Evolutionary conservation across 192 early-diverging fungal species (phyloP), one percentile per base, ranked within the genome.

Genomic region (Mortierella claussenii): DNA sequence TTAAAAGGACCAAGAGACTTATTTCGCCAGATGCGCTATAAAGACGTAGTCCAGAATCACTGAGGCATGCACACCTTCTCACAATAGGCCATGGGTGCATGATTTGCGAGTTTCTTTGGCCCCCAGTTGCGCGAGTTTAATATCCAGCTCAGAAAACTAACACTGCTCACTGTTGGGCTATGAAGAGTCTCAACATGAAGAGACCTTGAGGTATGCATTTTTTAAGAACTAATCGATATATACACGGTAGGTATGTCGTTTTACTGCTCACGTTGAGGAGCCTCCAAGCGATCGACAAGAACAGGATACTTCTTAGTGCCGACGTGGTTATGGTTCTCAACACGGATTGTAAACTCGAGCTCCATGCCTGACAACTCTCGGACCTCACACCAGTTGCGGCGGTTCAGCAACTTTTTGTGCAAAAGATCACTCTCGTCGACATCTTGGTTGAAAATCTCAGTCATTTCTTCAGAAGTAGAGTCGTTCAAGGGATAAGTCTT

Each of bases 401-500:
- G 69, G 60, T 73, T 73, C 21, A 73, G 32, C 54, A 73, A 57
- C 60, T 52, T 64, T 48, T 73, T 73, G 69, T 58, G 54, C 61
- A 64, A 60, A 17, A 73, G 55, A 17, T 49, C 61, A 44, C 58
- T 83, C 21, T 89, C 91, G 33, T 85, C 86, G 60, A 92, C 88
- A 30, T 91, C 90, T 50, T 81, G 56, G 52, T 86, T 83, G 68
- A 95, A 95, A 40, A 90, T 62, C 20, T 87, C 81, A 58, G 89
- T 82, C 91, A 95, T 93, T 50, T 85, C 75, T 56, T 95, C 93
- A 45, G 86, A 82, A 4, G 90, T 91, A 48, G 48, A 59, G 18
- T 79, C 81, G 70, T 89, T 87, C 49, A 91, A 80, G 32, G 82
- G 75, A 68, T 88, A 79, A 0, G 74, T 82, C 59, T 82, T 80